A percentile compares a stretch with the other conserved stretches of the same genome.
Conservation (phyloP, 2,329 filamentous ascomycete species). For the Thielaviopsis populi region DNA sequence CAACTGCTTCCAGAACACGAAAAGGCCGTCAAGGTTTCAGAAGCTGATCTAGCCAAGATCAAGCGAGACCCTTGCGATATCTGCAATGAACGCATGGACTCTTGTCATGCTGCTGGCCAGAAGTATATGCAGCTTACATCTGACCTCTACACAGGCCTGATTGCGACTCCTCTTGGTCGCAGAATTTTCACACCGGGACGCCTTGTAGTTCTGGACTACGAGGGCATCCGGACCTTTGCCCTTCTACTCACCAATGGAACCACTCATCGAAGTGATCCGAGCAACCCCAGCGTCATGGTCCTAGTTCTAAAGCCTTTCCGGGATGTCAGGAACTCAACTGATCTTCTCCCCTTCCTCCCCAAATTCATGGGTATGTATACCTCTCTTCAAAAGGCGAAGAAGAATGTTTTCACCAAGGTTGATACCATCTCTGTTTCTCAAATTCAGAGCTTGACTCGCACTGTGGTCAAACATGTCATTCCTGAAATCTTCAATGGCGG, state of each 20-base stretch:
- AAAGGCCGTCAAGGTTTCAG: constrained; percentile 80
- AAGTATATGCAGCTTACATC: constrained; percentile 65
- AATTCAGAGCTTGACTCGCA: constrained; percentile 71
- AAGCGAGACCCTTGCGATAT: constrained; percentile 70
- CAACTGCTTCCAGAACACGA: constrained; percentile 89
- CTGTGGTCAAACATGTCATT: constrained; percentile 42
- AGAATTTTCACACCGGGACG: constrained; percentile 63
- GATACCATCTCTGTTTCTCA: constrained; percentile 58
- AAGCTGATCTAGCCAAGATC: constrained; percentile 80
- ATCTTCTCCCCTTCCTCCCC: constrained; percentile 70
- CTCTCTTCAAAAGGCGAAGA: constrained; percentile 48
- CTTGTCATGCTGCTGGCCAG: constrained; percentile 68
- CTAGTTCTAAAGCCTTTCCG: constrained; percentile 59
- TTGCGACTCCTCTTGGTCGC: constrained; percentile 69
- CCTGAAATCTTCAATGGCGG: constrained; percentile 43
- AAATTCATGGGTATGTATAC: constrained; percentile 53
- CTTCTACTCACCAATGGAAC: constrained; percentile 61
- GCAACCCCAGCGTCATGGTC: constrained; percentile 57
- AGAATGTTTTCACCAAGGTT: constrained; percentile 52
- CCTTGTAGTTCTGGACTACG: constrained; percentile 70
- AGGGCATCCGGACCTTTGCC: constrained; percentile 69
- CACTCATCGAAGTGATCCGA: constrained; percentile 39
- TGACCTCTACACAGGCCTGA: constrained; percentile 61
- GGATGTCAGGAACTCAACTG: constrained; percentile 59
- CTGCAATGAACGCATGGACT: constrained; percentile 67